phyloP scores from a whole-genome alignment of 2,329 filamentous ascomycete species.

The Aspergillus texensis region DNA sequence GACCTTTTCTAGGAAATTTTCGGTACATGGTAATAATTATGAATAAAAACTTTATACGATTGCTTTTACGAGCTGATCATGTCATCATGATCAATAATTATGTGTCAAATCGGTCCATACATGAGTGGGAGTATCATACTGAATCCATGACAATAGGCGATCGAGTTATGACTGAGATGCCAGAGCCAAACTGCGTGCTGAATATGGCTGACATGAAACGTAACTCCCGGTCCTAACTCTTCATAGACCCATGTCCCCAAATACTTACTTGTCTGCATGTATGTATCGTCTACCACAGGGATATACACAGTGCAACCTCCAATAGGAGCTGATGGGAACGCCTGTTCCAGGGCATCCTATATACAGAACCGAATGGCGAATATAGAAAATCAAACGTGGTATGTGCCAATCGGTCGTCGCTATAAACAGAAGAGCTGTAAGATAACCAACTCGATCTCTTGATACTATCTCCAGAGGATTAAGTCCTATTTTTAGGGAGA shows the following conservation, averaged over 20 bases:
- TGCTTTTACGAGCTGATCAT: background rate
- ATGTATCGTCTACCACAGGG: background rate
- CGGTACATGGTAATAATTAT: background rate
- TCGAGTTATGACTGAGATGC: background rate
- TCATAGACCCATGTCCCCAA: background rate
- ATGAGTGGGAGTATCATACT: background rate
- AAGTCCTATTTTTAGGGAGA: too few species aligned
- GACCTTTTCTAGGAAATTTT: slow-evolving; percentile 61
- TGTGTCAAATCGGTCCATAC: background rate
- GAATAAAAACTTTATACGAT: background rate
- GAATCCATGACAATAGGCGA: background rate
- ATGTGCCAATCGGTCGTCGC: background rate
- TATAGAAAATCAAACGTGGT: background rate
- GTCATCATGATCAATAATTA: background rate
- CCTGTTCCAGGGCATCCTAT: background rate
- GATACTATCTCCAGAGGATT: too few species aligned
- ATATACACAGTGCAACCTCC: background rate
- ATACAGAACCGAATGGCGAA: background rate
- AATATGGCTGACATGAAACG: background rate
- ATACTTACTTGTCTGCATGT: background rate
- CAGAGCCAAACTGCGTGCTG: too few species aligned
- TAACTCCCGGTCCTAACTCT: too few species aligned
- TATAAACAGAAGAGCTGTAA: too few species aligned
- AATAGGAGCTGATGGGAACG: background rate
- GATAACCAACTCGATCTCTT: too few species aligned